A percentile compares a stretch with the other conserved stretches of the same genome.
Evolutionary conservation across 176 grass and related monocot genomes (phyloP).

Genomic region (Oryza brachyantha): DNA sequence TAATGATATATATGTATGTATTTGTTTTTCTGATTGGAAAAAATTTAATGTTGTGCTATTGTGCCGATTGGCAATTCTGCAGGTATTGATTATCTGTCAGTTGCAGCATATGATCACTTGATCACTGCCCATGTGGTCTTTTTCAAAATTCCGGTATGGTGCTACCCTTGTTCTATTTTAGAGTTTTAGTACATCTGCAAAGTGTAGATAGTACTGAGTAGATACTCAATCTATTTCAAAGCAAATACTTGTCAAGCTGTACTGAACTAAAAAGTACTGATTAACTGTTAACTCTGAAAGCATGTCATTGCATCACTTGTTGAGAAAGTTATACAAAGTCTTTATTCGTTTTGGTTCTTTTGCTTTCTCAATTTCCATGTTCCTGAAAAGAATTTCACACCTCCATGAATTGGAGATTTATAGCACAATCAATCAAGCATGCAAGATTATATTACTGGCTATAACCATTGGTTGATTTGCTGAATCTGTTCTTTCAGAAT

Average conservation of each 20-base stretch:
- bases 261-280: background rate
- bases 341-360: background rate
- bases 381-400: constrained; percentile 3
- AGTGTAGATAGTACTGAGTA: too few species aligned
- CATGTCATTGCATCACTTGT: background rate
- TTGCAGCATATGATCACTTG: constrained; percentile 68
- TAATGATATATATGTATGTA: background rate
- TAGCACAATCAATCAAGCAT: background rate
- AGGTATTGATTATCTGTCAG: constrained; percentile 80
- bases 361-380: background rate
- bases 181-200: constrained; percentile 1
- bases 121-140: constrained; percentile 81
- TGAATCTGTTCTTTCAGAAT: constrained; percentile 45
- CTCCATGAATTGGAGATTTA: background rate
- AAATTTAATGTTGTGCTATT: constrained; percentile 6
- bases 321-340: background rate
- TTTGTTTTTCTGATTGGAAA: background rate
- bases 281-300: constrained; percentile 6
- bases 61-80: constrained; percentile 12
- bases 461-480: background rate
- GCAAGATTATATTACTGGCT: background rate
- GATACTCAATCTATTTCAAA: background rate
- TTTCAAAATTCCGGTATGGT: constrained; percentile 70
- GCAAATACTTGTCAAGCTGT: background rate
- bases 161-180: constrained; percentile 1